Evolutionary conservation across 2,329 filamentous ascomycete genomes (phyloP), one percentile per base, ranked within the genome.

Genomic region (Cyphellophora attinorum): DNA sequence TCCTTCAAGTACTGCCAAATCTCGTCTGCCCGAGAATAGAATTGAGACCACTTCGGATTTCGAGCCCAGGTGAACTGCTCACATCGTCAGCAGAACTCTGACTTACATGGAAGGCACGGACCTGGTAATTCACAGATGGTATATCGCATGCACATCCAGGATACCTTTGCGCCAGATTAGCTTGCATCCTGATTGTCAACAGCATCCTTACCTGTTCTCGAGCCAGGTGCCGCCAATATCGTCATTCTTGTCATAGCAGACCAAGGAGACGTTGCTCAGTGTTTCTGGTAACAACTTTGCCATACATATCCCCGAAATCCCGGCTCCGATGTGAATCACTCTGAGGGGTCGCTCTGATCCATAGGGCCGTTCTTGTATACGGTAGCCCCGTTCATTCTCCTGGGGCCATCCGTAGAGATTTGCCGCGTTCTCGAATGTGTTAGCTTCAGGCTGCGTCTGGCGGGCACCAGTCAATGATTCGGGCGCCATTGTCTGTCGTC

Each of bases 91-190:
- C n/a, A n/a, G n/a, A n/a, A n/a, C n/a, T n/a, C n/a, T n/a, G n/a
- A n/a, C n/a, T n/a, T n/a, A n/a, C n/a, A n/a, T n/a, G n/a, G n/a
- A n/a, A n/a, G n/a, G n/a, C n/a, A n/a, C n/a, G n/a, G n/a, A n/a
- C n/a, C n/a, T n/a, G n/a, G n/a, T n/a, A n/a, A n/a, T n/a, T n/a
- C 10, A 34, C 40, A 8, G 39, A 30, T 6, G 64, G 65, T 16
- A 67, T 64, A 44, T 69, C 63, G 47, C 62, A 62, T 17, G 59
- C 52, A 48, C 62, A 60, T 6, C 61, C 61, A 4, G 59, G 57
- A 34, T 63, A 59, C n/a, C n/a, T 34, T 35, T 30, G 13, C 6
- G 13, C 13, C 16, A 25, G 21, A n/a, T 25, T 8, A 25, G 21
- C 21, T n/a, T 8, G 8, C 8, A n/a, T 8, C 11, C 19, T 8